phyloP scores from a whole-genome alignment of 2,329 filamentous ascomycete species.

The Fusarium xyrophilum region DNA sequence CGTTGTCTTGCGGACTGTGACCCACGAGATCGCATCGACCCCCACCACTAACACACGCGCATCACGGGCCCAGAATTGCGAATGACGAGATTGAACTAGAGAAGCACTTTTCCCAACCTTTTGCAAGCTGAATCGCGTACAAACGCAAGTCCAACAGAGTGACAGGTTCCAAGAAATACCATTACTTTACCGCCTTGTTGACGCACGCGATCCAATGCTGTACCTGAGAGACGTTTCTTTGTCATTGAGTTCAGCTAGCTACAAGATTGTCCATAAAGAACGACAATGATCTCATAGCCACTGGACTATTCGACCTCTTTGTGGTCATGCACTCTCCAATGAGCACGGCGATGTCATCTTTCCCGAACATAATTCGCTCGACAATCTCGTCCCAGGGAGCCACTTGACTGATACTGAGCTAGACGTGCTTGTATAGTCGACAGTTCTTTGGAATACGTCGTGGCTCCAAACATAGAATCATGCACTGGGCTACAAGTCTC shows the following conservation, averaged over 20 bases:
- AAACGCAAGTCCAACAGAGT: neutral
- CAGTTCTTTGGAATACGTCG: neutral
- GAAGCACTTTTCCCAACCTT: neutral
- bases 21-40: slow-evolving; percentile 10
- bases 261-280: no score
- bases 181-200: neutral
- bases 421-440: neutral
- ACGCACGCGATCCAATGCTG: no score
- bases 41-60: slow-evolving; percentile 14
- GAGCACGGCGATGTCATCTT: no score
- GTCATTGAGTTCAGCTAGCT: no score
- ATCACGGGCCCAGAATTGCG: neutral
- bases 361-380: no score
- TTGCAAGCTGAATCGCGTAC: neutral
- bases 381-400: no score
- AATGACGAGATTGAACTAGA: slow-evolving; percentile 7
- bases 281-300: no score
- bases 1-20: slow-evolving; percentile 9
- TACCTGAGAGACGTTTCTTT: no score
- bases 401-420: neutral
- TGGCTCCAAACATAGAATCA: neutral
- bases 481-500: neutral
- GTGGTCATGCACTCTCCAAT: no score
- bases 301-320: no score
- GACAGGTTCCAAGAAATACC: neutral